Evolutionary conservation across 2,329 filamentous ascomycete species (phyloP).

Genomic region (Aspergillus tanneri): DNA sequence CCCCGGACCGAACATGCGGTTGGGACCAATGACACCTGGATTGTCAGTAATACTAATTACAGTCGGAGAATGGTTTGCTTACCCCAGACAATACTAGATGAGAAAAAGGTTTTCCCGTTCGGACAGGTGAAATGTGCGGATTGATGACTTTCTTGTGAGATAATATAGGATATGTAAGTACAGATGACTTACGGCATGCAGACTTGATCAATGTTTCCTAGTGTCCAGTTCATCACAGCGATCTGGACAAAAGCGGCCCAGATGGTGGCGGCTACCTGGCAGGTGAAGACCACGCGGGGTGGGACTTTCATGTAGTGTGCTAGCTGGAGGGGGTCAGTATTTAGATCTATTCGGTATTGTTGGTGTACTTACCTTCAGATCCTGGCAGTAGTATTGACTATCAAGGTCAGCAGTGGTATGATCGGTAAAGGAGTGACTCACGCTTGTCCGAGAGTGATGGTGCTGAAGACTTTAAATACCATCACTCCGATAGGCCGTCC

Average conservation of each 20-base stretch:
- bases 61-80: conserved; percentile 37
- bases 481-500: conserved; percentile 71
- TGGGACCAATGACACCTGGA: conserved; percentile 71
- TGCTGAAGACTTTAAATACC: conserved; percentile 75
- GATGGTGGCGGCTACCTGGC: conserved; percentile 52
- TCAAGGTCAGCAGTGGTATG: neutral
- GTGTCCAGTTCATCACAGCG: conserved; percentile 46
- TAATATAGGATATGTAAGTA: neutral
- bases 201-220: conserved; percentile 60
- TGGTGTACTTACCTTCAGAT: conserved; percentile 59
- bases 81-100: neutral
- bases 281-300: conserved; percentile 52
- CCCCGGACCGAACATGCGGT: conserved; percentile 64
- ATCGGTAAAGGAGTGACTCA: conserved; percentile 37
- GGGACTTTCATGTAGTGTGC: conserved; percentile 63
- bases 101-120: conserved; percentile 34
- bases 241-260: conserved; percentile 54
- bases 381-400: conserved; percentile 55
- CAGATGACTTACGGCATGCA: conserved; percentile 51
- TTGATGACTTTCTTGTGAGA: conserved; percentile 34
- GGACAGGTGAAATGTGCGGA: conserved; percentile 61
- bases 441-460: conserved; percentile 66
- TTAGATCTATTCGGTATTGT: neutral
- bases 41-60: conserved; percentile 68
- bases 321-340: conserved; percentile 19